Base-by-base conservation (phyloP, 768 basidiomycete genomes). In the Lentinula detonsa region DNA sequence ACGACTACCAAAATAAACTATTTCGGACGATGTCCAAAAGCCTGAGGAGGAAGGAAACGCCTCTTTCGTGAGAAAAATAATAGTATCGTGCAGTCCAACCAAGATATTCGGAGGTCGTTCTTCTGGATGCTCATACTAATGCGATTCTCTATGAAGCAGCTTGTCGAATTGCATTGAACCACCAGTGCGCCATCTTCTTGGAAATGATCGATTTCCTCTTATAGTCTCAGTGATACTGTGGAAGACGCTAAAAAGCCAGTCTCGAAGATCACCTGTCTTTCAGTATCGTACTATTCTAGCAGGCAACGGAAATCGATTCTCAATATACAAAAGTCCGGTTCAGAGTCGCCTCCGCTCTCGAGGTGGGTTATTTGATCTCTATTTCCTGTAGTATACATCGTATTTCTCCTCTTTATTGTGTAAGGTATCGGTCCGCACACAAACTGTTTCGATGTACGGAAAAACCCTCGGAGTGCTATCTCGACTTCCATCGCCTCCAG, bases 221-320 rank as follows among this genome's bases (percentile, higher is more conserved):
- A 9, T 33, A 69, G 67, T 51, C 65, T 65, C 46, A 33, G 65
- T 50, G 64, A 68, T 39, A 61, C 66, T 1, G 5, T 28, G 5
- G 42, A 21, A 34, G 69, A 70, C 49, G 65, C 67, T 5, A 60
- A 43, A 11, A 64, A 66, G 65, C n/a, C 55, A 4, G 5, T 15
- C 5, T n/a, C n/a, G 33, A 15, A 28, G 8, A 18, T 40, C 18
- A 53, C 33, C 16, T 35, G n/a, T 48, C 40, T 37, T 51, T 62
- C 13, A 13, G 28, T 39, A 28, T 28, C 28, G 28, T 9, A 37
- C 4, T 50, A 31, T 16, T 16, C 13, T 31, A 7, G 43, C 45
- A 70, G 69, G 69, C 67, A n/a, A 65, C 65, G 16, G 45, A 60
- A 28, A 62, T 70, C n/a, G 67, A 70, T 49, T 65, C 69, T 1